phyloP scores from a whole-genome alignment of 73 alveolate species.

The Diophrys sp. region DNA sequence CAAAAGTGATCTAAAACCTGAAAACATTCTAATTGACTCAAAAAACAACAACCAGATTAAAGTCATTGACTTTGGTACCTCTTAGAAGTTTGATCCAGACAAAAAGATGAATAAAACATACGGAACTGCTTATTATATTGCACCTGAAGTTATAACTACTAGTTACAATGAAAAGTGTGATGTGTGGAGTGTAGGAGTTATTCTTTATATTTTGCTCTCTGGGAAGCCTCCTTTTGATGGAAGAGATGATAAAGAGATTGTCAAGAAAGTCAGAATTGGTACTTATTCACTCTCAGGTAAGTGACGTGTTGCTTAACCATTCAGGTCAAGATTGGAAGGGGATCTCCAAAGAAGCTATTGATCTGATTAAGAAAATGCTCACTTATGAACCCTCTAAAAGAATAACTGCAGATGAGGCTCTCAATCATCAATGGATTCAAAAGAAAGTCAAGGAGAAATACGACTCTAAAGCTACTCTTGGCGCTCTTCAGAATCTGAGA shows the following conservation, averaged over 20 bases:
- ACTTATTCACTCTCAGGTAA: conserved; percentile 21
- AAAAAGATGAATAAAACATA: conserved; percentile 71
- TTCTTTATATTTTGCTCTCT: conserved; percentile 75
- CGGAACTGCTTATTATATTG: conserved; percentile 88
- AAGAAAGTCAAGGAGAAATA: conserved; percentile 14
- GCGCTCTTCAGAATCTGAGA: conserved; percentile 37
- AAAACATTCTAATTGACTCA: conserved; percentile 69
- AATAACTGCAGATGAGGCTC: conserved; percentile 47
- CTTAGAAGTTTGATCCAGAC: conserved; percentile 62
- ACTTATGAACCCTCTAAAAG: conserved; percentile 49
- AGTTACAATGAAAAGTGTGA: conserved; percentile 83
- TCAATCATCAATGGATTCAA: conserved; percentile 49
- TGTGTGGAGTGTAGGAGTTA: conserved; percentile 86
- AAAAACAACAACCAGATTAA: conserved; percentile 62
- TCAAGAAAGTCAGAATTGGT: conserved; percentile 45
- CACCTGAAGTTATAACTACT: conserved; percentile 82
- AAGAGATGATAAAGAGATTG: conserved; percentile 70
- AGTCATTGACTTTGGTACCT: conserved; percentile 84
- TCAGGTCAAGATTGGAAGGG: conserved; percentile 49
- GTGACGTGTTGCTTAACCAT: conserved; percentile 15
- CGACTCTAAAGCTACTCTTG: conserved; percentile 11
- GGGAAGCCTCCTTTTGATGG: conserved; percentile 92
- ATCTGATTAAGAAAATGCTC: conserved; percentile 38
- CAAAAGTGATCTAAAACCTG: conserved; percentile 84
- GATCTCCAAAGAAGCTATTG: conserved; percentile 46